Base-by-base conservation (phyloP, 2,329 filamentous ascomycete species). In the Alternaria novae-zelandiae region DNA sequence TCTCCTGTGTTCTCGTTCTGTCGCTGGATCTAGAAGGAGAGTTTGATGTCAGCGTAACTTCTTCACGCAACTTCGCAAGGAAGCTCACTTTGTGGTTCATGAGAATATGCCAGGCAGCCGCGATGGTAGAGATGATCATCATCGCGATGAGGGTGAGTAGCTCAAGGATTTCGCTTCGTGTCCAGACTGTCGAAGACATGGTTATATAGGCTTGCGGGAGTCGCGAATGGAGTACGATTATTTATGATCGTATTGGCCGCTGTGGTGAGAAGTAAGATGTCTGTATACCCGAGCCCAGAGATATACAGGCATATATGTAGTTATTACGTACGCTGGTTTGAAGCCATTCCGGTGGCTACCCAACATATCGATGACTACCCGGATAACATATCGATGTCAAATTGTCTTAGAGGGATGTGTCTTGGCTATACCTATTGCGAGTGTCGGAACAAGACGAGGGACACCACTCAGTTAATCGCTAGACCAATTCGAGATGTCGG, bases 321-420 rank as follows among this genome's bases (percentile, higher is more conserved):
- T 17, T 10, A 1, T 41, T n/a, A 0, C 8, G 32, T 2, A 41
- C 2, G 0, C 1, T 41, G 32, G 4, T n/a, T 0, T 5, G 15
- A 41, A 2, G 0, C 0, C 15, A 10, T n/a, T 41, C 2, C 7
- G 4, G 32, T 41, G 32, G 2, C 9, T 3, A 41, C 1, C 36
- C 0, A 41, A 0, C 36, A 41, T 17, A 10, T 41, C 36, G 4
- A 10, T 41, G 36, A 41, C 36, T 41, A 6, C 4, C 15, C 15
- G 2, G 36, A 3, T 41, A 17, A 17, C 36, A 41, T 41, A 41
- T 41, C 36, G n/a, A 41, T 41, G 5, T 17, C 1, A 2, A 41
- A 17, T 3, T 3, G n/a, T 41, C n/a, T 17, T 17, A 5, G n/a
- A 17, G 17, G 36, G n/a, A 15, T 17, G 15, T 41, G 9, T 6